phyloP scores from a whole-genome alignment of 331 rosid species.

The Acacia pycnantha region DNA sequence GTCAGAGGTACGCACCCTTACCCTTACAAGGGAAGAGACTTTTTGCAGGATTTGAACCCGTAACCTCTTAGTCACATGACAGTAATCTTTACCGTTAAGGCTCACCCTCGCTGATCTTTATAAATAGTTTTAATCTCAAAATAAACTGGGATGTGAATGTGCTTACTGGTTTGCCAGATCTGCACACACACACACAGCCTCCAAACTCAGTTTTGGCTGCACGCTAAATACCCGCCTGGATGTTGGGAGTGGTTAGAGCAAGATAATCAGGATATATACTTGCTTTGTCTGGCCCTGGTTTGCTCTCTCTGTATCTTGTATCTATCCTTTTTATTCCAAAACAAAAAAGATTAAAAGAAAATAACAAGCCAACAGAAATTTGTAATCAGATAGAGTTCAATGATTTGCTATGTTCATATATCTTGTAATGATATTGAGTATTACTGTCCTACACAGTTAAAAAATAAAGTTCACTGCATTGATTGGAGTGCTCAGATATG shows the following conservation, averaged over 20 bases:
- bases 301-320: background rate
- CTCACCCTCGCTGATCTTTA: too few species aligned
- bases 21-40: too few species aligned
- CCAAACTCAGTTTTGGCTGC: background rate
- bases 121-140: background rate
- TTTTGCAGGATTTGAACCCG: too few species aligned
- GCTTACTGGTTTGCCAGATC: background rate
- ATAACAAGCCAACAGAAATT: background rate
- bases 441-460: background rate
- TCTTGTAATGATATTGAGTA: background rate
- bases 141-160: background rate
- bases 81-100: too few species aligned
- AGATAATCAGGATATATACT: background rate
- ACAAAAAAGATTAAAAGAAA: background rate
- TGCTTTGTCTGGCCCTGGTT: background rate
- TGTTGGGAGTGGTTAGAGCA: background rate
- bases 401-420: background rate
- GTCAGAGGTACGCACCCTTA: too few species aligned
- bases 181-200: background rate
- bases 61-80: too few species aligned
- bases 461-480: background rate
- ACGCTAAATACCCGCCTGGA: background rate
- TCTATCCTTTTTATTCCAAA: background rate
- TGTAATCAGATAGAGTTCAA: background rate
- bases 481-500: constrained; percentile 12